A percentile compares a stretch with the other conserved stretches of the same genome.
Evolutionary conservation across 257 asterid species (phyloP).

Genomic region (Solanum pimpinellifolium): DNA sequence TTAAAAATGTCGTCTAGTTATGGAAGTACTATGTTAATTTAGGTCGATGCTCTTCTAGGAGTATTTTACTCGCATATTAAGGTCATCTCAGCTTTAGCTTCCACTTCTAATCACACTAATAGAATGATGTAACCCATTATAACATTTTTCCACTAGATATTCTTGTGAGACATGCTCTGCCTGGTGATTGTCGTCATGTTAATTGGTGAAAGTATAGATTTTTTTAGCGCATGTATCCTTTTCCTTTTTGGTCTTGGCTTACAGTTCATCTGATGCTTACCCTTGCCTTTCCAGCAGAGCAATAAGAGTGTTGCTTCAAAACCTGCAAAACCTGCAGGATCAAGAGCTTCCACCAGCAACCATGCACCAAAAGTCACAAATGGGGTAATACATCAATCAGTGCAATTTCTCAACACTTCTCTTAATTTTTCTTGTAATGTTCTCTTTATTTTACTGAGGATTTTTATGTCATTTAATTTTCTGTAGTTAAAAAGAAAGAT

Average conservation of each 20-base stretch:
- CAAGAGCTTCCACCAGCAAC: slow-evolving; percentile 28
- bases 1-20: not conserved
- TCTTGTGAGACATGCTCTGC: not conserved
- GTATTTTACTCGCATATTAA: not conserved
- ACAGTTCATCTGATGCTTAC: not conserved
- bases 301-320: slow-evolving; percentile 36
- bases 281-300: slow-evolving; percentile 26
- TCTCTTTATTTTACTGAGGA: slow-evolving; percentile 1
- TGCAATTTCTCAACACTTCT: not conserved
- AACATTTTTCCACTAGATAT: not conserved
- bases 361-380: slow-evolving; percentile 30
- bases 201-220: not conserved
- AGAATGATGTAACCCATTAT: not conserved
- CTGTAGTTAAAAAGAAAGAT: slow-evolving; percentile 57
- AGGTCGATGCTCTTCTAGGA: not conserved
- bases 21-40: not conserved
- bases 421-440: not conserved
- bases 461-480: not conserved
- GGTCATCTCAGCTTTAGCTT: not conserved
- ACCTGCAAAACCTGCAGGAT: slow-evolving; percentile 21
- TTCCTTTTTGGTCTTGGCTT: not conserved
- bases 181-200: not conserved
- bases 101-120: not conserved
- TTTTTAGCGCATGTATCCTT: not conserved
- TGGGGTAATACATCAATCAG: slow-evolving; percentile 32